These are phyloP conservation scores for Neurospora cerealis DNA, from an alignment of 495 filamentous ascomycete species.

Conservation along the genomic window DNA sequence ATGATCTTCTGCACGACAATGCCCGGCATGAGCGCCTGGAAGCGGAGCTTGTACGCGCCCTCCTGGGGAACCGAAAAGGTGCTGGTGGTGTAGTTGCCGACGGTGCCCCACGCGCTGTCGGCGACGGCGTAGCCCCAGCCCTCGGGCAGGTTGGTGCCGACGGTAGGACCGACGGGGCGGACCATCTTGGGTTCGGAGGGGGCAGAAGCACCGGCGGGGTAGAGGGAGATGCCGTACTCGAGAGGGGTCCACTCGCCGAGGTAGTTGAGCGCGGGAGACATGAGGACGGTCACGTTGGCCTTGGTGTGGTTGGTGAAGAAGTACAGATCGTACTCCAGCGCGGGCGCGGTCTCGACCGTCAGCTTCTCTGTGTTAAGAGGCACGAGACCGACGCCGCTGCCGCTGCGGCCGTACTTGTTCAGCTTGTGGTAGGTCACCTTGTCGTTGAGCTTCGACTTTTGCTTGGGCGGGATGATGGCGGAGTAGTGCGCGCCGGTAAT, in stretches of 20 bases:
- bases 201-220: constrained; percentile 20
- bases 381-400: constrained; percentile 47
- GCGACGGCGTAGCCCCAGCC: constrained; percentile 49
- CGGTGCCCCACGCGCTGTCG: constrained; percentile 47
- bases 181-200: constrained; percentile 31
- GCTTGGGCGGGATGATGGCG: constrained; percentile 25
- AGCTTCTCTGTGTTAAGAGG: constrained; percentile 41
- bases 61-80: constrained; percentile 34
- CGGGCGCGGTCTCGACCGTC: constrained; percentile 37
- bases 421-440: constrained; percentile 43
- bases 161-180: constrained; percentile 39
- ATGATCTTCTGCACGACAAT: constrained; percentile 62
- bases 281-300: constrained; percentile 51
- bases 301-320: constrained; percentile 44
- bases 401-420: constrained; percentile 45
- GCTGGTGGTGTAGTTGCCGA: constrained; percentile 41
- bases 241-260: constrained; percentile 48
- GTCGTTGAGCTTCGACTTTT: constrained; percentile 24
- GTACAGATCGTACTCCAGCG: constrained; percentile 57
- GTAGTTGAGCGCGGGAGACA: constrained; percentile 51
- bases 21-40: constrained; percentile 55
- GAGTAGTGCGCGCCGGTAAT: constrained; percentile 51
- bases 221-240: constrained; percentile 48
- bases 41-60: constrained; percentile 47
- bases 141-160: constrained; percentile 39